Evolutionary conservation across 208 protist genomes (phyloP).

Genomic region (Leishmania major): DNA sequence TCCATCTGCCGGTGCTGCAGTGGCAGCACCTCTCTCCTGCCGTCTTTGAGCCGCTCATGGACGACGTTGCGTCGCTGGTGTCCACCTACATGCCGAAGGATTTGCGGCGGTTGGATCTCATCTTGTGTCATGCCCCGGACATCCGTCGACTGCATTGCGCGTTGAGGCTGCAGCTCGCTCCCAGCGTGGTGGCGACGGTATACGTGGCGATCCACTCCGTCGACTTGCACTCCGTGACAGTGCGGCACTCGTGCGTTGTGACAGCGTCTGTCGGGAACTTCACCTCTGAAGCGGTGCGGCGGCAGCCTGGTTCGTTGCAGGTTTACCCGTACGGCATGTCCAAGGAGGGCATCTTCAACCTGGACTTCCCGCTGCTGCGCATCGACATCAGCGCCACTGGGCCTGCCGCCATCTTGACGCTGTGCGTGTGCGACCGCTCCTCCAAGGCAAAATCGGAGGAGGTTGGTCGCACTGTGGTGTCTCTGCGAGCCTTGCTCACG

Average conservation of each 20-base stretch:
- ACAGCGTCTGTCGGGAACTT: constrained; percentile 35
- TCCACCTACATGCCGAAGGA: constrained; percentile 70
- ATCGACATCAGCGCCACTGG: constrained; percentile 51
- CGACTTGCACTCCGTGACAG: constrained; percentile 30
- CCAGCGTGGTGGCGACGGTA: constrained; percentile 64
- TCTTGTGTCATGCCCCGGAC: constrained; percentile 45
- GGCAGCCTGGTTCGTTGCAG: constrained; percentile 16
- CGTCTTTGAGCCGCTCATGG: constrained; percentile 53
- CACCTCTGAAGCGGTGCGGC: constrained; percentile 33
- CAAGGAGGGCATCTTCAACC: constrained; percentile 22
- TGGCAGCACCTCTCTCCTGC: constrained; percentile 21
- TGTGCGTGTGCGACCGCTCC: constrained; percentile 42
- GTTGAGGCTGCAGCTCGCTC: constrained; percentile 66
- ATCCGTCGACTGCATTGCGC: constrained; percentile 47
- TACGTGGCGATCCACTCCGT: constrained; percentile 59
- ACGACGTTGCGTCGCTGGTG: constrained; percentile 76
- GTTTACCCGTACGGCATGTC: constrained; percentile 48
- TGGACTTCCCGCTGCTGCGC: constrained; percentile 53
- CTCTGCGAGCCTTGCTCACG: constrained; percentile 76
- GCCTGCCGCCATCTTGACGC: constrained; percentile 24
- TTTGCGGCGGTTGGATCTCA: constrained; percentile 52
- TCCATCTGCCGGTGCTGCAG: constrained; percentile 15
- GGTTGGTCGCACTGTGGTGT: constrained; percentile 52
- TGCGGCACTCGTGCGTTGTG: constrained; percentile 32
- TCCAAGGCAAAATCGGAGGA: constrained; percentile 36